Evolutionary conservation across 129 eudicot genomes (phyloP).

Genomic region (Ambrosia artemisiifolia): DNA sequence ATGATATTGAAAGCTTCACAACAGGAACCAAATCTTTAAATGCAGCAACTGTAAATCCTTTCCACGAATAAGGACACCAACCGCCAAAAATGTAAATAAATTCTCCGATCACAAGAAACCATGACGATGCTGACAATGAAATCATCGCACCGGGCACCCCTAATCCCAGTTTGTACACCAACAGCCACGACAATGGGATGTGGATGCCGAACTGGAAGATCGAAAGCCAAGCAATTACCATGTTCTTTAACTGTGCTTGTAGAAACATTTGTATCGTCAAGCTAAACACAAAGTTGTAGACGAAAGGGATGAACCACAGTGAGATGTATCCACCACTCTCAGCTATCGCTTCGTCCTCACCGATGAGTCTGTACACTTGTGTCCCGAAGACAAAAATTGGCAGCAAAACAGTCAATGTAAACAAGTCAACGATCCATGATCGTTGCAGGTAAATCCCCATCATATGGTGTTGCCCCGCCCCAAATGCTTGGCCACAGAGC

Average conservation of each 20-base stretch:
- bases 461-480: constrained; percentile 75
- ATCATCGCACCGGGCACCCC: constrained; percentile 64
- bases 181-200: constrained; percentile 51
- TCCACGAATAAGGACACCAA: constrained; percentile 78
- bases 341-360: constrained; percentile 54
- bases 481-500: constrained; percentile 79
- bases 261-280: constrained; percentile 71
- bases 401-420: constrained; percentile 47
- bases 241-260: constrained; percentile 71
- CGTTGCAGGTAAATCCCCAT: constrained; percentile 77
- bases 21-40: constrained; percentile 66
- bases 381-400: constrained; percentile 53
- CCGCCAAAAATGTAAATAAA: constrained; percentile 70
- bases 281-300: constrained; percentile 57
- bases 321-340: constrained; percentile 50
- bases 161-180: constrained; percentile 36
- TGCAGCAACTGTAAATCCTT: constrained; percentile 62
- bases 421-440: constrained; percentile 69
- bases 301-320: constrained; percentile 60
- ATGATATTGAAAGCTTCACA: constrained; percentile 68
- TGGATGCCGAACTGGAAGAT: constrained; percentile 47
- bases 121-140: constrained; percentile 45
- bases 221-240: constrained; percentile 56
- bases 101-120: constrained; percentile 65
- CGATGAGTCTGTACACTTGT: constrained; percentile 46